A percentile compares a stretch with the other conserved stretches of the same genome.
These are phyloP conservation scores for Sporodiniella umbellata DNA, from an alignment of 371 early-diverging fungal genomes.

Conservation along the genomic window DNA sequence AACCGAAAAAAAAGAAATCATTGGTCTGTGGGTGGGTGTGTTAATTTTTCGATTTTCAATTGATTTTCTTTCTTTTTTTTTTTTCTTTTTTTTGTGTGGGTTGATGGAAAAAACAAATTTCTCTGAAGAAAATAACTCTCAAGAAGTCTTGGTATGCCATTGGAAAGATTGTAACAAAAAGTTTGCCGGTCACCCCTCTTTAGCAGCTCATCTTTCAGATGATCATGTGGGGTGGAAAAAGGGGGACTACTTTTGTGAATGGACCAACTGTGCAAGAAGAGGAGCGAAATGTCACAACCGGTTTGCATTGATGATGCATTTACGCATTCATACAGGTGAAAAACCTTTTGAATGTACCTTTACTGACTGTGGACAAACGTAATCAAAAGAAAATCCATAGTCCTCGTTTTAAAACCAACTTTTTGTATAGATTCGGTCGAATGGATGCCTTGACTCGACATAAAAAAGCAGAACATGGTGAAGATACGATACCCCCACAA, in stretches of 20 bases:
- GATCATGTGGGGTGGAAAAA: conserved; percentile 70
- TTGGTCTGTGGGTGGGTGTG: too few species aligned
- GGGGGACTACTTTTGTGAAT: conserved; percentile 60
- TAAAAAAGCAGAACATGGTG: conserved; percentile 30
- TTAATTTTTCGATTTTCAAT: too few species aligned
- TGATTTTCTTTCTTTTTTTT: not conserved
- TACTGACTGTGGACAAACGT: conserved; percentile 44
- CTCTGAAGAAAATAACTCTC: not conserved
- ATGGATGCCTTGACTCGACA: conserved; percentile 45
- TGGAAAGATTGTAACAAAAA: conserved; percentile 49
- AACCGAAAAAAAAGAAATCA: too few species aligned
- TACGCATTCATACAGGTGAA: conserved; percentile 69
- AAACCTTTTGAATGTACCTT: conserved; percentile 61
- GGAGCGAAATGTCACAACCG: conserved; percentile 61
- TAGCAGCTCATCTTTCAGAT: conserved; percentile 58
- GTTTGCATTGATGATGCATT: conserved; percentile 64
- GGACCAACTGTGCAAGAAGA: conserved; percentile 57
- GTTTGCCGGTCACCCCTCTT: conserved; percentile 35
- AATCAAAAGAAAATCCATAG: too few species aligned
- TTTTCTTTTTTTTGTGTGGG: not conserved
- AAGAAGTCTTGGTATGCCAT: conserved; percentile 24
- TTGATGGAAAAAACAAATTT: not conserved
- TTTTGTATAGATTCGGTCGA: conserved; percentile 35
- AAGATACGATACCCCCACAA: conserved; percentile 5
- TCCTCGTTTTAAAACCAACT: too few species aligned